Conservation (phyloP, 495 filamentous ascomycete genomes). For the Massariosphaeria phaeospora region DNA sequence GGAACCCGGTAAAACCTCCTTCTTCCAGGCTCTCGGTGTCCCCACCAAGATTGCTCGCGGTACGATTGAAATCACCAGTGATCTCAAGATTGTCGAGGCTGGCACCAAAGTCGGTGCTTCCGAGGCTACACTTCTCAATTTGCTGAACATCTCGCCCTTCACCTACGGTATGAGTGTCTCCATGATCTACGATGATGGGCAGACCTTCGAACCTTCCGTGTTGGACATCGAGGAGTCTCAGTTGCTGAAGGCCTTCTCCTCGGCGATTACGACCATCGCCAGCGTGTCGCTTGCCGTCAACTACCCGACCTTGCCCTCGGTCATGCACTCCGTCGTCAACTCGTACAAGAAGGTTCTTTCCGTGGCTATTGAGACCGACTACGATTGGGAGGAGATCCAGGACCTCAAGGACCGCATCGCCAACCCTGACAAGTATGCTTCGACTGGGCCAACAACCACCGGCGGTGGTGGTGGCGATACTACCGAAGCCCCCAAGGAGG, state of each 20-base stretch:
- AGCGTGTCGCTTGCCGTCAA: slow-evolving; percentile 82
- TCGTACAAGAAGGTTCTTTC: slow-evolving; percentile 94
- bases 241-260: slow-evolving; percentile 76
- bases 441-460: slow-evolving; percentile 58
- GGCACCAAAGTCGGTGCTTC: slow-evolving; percentile 93
- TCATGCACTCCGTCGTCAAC: slow-evolving; percentile 94
- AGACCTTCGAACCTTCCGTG: slow-evolving; percentile 76
- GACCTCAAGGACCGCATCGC: slow-evolving; percentile 98
- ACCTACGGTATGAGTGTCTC: slow-evolving; percentile 96
- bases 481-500: slow-evolving; percentile 47
- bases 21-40: slow-evolving; percentile 99
- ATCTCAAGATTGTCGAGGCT: slow-evolving; percentile 95
- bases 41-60: slow-evolving; percentile 99
- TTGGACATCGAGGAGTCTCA: slow-evolving; percentile 92
- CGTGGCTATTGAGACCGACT: slow-evolving; percentile 84
- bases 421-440: slow-evolving; percentile 92
- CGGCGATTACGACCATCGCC: slow-evolving; percentile 81
- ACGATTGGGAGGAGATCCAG: slow-evolving; percentile 92
- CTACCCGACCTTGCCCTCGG: slow-evolving; percentile 94
- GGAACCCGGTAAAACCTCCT: slow-evolving; percentile 99
- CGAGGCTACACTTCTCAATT: slow-evolving; percentile 96
- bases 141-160: slow-evolving; percentile 99
- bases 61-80: slow-evolving; percentile 99
- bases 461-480: slow-evolving; percentile 46
- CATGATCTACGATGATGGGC: slow-evolving; percentile 95